Conservation (phyloP, 1,139 yeast species). For the Kurtzmaniella quercitrusa region DNA sequence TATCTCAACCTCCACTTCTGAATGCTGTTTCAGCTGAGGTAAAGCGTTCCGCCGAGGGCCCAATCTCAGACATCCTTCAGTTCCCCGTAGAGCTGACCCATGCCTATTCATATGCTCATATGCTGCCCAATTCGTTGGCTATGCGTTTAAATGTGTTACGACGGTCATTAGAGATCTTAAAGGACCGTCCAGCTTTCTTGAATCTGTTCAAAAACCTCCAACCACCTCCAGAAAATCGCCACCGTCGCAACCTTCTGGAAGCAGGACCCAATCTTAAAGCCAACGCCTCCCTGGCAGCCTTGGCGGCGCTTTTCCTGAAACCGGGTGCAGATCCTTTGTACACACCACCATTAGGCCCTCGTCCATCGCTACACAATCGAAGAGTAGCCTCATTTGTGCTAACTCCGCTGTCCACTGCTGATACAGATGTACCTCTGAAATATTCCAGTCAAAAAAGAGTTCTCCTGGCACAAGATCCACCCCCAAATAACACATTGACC, state of each 20-base stretch:
- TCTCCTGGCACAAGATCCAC: background rate
- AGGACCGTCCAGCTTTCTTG: slow-evolving; percentile 58
- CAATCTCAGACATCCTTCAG: slow-evolving; percentile 34
- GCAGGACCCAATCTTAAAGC: slow-evolving; percentile 11
- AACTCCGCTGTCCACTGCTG: background rate
- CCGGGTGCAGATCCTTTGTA: slow-evolving; percentile 9
- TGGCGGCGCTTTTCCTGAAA: slow-evolving; percentile 47
- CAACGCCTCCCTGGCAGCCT: slow-evolving; percentile 63
- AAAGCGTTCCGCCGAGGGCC: background rate
- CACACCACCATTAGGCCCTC: background rate
- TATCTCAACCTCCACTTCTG: slow-evolving; percentile 54
- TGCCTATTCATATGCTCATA: slow-evolving; percentile 79
- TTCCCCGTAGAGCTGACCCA: slow-evolving; percentile 81
- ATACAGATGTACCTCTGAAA: background rate
- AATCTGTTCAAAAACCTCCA: slow-evolving; percentile 12
- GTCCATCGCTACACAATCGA: background rate
- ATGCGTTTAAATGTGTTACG: slow-evolving; percentile 71
- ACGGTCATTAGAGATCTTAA: slow-evolving; percentile 67
- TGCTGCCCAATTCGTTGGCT: slow-evolving; percentile 77
- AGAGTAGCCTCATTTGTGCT: slow-evolving; percentile 1
- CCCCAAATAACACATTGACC: background rate
- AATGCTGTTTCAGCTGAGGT: background rate
- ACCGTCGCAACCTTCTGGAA: slow-evolving; percentile 2
- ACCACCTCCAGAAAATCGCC: slow-evolving; percentile 1
- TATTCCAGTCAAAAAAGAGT: background rate